Base-by-base conservation (phyloP, 805 yeast genomes). In the Wickerhamomyces canadensis region DNA sequence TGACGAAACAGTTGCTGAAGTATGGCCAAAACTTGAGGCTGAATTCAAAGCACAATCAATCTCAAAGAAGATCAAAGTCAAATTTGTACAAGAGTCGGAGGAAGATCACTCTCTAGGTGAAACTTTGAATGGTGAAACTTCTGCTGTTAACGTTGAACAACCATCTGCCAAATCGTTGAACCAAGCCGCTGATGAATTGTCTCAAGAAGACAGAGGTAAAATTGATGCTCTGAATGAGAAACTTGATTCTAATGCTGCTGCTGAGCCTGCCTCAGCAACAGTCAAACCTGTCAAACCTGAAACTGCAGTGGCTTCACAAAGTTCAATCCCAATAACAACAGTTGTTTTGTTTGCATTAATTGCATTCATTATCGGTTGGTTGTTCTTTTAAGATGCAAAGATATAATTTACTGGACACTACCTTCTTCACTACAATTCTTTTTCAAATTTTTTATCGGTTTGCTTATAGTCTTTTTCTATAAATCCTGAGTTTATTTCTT, bases 21-120 rank as follows among this genome's bases (percentile, higher is more conserved):
- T 74, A 51, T 88, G 96, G 96, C 55, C 82, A n/a, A 65, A 72
- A 38, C 70, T 87, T 57, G 89, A 82, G 58, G 57, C 72, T 25
- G 72, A 70, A 57, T 68, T 67, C 60, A 74, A 77, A 56, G 58
- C 67, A 22, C 70, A 70, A 47, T 69, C 79, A 38, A 66, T 70
- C 27, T 74, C 80, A 52, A 82, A 74, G 65, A 83, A 78, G 65
- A 76, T 76, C 59, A 76, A 74, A 61, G 91, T 84, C 38, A 70
- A 66, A 54, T 78, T 76, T 51, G 52, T 65, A 27, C 50, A 68
- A 40, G 32, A 49, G 21, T 36, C 23, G 31, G 16, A 5, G n/a
- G 12, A 17, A 12, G 7, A 13, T 26, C 15, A 28, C 35, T n/a
- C 23, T 21, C 23, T 7, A 21, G 23, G 10, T 21, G 23, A 21